Percentiles rank a stretch among this genome's conserved stretches.
phyloP scores from a whole-genome alignment of 139 green algal species.

The Volvox reticuliferus region DNA sequence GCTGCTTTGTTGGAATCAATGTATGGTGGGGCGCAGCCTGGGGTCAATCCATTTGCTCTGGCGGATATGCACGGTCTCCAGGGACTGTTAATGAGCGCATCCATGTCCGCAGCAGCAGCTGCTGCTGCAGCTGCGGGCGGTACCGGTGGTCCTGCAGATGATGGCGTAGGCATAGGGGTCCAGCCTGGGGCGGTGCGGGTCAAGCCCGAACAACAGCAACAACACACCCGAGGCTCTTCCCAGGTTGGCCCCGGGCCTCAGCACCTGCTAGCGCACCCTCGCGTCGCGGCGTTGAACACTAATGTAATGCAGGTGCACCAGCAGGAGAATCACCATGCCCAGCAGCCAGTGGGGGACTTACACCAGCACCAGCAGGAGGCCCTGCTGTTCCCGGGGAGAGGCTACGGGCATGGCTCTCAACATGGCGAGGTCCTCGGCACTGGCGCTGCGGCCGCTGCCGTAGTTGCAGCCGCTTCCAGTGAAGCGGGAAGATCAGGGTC shows the following conservation, averaged over 20 bases:
- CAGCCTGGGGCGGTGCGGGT: background rate
- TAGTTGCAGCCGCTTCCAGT: background rate
- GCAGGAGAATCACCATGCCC: background rate
- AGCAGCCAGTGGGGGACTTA: background rate
- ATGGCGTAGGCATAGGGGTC: background rate
- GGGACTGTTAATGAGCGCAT: conserved; percentile 9
- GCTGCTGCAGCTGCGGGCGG: background rate
- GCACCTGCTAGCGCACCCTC: background rate
- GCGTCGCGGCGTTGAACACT: background rate
- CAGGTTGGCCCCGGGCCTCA: background rate
- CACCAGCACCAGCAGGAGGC: conserved; percentile 8
- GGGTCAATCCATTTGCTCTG: background rate
- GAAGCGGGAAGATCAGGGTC: background rate
- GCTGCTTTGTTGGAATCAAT: background rate
- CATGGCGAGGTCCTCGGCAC: background rate
- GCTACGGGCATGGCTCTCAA: background rate
- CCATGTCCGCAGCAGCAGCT: conserved; percentile 3
- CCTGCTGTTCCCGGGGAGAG: background rate
- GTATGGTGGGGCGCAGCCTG: background rate
- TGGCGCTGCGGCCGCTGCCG: background rate
- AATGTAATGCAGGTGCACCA: background rate
- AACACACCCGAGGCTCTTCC: background rate
- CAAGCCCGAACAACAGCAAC: background rate
- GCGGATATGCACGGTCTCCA: conserved; percentile 9
- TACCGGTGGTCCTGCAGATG: background rate